These are phyloP conservation scores for Globisporangium yorkense DNA, from an alignment of 352 stramenopile species.

Conservation along the genomic window DNA sequence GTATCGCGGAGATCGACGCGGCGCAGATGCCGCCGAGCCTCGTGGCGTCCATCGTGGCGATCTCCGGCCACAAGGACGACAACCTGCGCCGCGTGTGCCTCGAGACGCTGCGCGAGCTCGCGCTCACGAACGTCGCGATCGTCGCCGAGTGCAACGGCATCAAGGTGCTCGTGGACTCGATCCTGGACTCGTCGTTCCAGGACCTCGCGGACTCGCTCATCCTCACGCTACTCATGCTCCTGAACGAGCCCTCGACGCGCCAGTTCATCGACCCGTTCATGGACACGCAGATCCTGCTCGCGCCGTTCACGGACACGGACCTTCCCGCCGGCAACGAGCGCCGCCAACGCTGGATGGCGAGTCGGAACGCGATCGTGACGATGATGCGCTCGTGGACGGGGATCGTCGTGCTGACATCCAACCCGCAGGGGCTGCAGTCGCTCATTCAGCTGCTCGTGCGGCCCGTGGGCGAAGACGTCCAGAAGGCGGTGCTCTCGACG, in stretches of 20 bases:
- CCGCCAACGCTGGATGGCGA: slow-evolving; percentile 86
- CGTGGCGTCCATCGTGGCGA: slow-evolving; percentile 76
- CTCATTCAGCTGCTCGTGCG: slow-evolving; percentile 82
- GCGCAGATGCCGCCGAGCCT: slow-evolving; percentile 78
- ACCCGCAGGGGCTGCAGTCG: slow-evolving; percentile 82
- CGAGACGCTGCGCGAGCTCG: slow-evolving; percentile 79
- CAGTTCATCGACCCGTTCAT: slow-evolving; percentile 86
- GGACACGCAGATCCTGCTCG: slow-evolving; percentile 80
- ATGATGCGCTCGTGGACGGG: slow-evolving; percentile 91
- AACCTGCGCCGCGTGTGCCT: slow-evolving; percentile 84
- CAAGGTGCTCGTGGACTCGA: slow-evolving; percentile 80
- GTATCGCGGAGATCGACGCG: slow-evolving; percentile 84
- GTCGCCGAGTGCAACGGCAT: slow-evolving; percentile 81
- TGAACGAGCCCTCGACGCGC: slow-evolving; percentile 82
- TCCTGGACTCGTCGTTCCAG: slow-evolving; percentile 85
- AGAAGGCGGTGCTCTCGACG: slow-evolving; percentile 82
- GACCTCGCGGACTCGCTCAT: slow-evolving; percentile 81
- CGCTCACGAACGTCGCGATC: slow-evolving; percentile 75
- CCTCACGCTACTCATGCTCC: slow-evolving; percentile 78
- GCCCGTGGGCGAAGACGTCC: slow-evolving; percentile 85
- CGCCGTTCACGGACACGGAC: slow-evolving; percentile 87
- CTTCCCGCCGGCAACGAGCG: slow-evolving; percentile 75
- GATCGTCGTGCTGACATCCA: slow-evolving; percentile 82
- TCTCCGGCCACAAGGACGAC: slow-evolving; percentile 86
- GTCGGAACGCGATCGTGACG: slow-evolving; percentile 84